phyloP scores from a whole-genome alignment of 2,329 filamentous ascomycete species.

The Fusarium sp. region DNA sequence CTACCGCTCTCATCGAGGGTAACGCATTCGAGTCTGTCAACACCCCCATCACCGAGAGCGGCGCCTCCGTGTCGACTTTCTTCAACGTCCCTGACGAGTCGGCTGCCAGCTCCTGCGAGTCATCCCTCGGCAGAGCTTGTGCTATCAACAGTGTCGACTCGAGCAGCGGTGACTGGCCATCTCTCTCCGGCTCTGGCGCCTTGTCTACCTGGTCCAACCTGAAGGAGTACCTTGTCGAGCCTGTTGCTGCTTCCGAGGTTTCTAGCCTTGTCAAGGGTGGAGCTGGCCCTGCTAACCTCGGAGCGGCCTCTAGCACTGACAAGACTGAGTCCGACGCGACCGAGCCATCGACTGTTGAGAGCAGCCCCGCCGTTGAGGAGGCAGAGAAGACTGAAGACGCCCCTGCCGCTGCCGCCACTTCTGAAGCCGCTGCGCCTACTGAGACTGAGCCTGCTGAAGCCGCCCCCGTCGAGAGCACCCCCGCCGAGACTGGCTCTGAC shows the following conservation, averaged over 20 bases:
- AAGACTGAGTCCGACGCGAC: neutral
- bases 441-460: neutral
- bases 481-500: neutral
- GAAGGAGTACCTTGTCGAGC: slow-evolving; percentile 39
- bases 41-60: slow-evolving; percentile 50
- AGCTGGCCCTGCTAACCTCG: slow-evolving; percentile 43
- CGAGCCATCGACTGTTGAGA: neutral
- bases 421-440: neutral
- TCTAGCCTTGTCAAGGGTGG: slow-evolving; percentile 36
- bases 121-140: slow-evolving; percentile 39
- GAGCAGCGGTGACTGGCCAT: slow-evolving; percentile 40
- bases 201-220: slow-evolving; percentile 9
- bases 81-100: slow-evolving; percentile 33
- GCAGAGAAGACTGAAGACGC: neutral
- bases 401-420: neutral
- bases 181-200: slow-evolving; percentile 33
- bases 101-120: slow-evolving; percentile 31
- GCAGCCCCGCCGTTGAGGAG: neutral
- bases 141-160: slow-evolving; percentile 33
- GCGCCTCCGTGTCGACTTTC: slow-evolving; percentile 30
- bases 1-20: slow-evolving; percentile 41
- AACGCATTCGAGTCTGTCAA: slow-evolving; percentile 45
- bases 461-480: neutral
- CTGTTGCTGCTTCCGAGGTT: slow-evolving; percentile 42
- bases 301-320: slow-evolving; percentile 13